Evolutionary conservation across 768 basidiomycete genomes (phyloP), one percentile per base, ranked within the genome.

Genomic region (Suillus subaureus): DNA sequence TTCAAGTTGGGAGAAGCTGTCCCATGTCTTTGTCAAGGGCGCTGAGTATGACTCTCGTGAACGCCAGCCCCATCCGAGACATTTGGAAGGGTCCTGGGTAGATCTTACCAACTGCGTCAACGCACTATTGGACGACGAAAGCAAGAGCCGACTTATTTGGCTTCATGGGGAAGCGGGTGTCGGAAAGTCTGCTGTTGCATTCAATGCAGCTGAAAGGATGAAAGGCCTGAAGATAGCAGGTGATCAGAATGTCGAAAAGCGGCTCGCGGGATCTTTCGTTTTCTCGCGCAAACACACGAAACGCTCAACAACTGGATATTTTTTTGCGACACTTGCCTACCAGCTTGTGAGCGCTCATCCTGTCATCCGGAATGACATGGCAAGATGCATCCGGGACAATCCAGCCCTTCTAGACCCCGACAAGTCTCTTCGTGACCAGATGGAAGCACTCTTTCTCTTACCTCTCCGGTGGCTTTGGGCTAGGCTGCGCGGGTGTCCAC

Each of bases 301-400:
- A 23, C 47, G 47, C 23, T 49, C 47, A 12, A 49, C 23, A 12
- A 23, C n/a, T 23, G 47, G 47, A 6, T 23, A 13, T 23, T 13
- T 49, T 23, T 49, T 49, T 23, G 47, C 47, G 12, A 49, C 47
- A 12, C 12, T 49, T 6, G n/a, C n/a, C 23, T 49, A 49, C 23
- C 47, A 49, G 47, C n/a, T 23, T 49, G 47, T 12, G 5, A 23
- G 47, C 5, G 4, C 3, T 13, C 23, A 13, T 13, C 12, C 12
- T 23, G 3, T 0, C n/a, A 2, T 47, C 4, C n/a, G 12, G 12
- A 0, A 2, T 4, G 9, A n/a, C 7, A 11, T 2, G 21, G 4
- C 9, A n/a, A 4, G 3, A 9, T 9, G 0, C 21, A 45, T 45
- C 21, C 4, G 0, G 21, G 21, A 45, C 0, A n/a, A 45, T 49